These are phyloP conservation scores for Leucosporidium yakuticum DNA, from an alignment of 768 basidiomycete species.

Conservation along the genomic window DNA sequence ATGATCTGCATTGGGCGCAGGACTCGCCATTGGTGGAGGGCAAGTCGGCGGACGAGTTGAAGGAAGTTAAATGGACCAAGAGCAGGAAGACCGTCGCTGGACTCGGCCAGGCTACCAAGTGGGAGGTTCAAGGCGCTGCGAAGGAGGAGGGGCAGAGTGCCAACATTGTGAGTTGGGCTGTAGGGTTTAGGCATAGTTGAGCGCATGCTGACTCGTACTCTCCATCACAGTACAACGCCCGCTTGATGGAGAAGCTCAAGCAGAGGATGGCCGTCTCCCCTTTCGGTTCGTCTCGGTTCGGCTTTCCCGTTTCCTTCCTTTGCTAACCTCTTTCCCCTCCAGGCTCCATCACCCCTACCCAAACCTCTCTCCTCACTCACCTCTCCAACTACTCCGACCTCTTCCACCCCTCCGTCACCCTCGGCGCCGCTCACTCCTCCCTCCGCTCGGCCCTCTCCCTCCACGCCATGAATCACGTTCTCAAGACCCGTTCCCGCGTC, in stretches of 20 bases:
- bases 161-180: background rate
- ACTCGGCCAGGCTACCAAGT: background rate
- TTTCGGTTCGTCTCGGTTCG: background rate
- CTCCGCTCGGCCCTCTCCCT: conserved; percentile 65
- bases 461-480: conserved; percentile 81
- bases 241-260: conserved; percentile 31
- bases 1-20: conserved; percentile 5
- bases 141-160: conserved; percentile 5
- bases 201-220: background rate
- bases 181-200: too few relatives aligned
- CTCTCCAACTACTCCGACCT: conserved; percentile 61
- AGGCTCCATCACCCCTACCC: background rate
- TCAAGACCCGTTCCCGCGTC: conserved; percentile 80
- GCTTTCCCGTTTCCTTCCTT: background rate
- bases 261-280: background rate
- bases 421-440: conserved; percentile 55
- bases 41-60: background rate
- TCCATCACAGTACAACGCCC: conserved; percentile 30
- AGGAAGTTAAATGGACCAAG: conserved; percentile 3
- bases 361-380: conserved; percentile 15
- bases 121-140: conserved; percentile 2
- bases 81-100: background rate
- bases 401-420: conserved; percentile 61
- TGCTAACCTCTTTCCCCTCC: background rate
- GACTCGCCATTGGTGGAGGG: background rate